Evolutionary conservation across 164 flowering plant genomes (phyloP), one percentile per base, ranked within the genome.

Genomic region (Platanus orientalis): DNA sequence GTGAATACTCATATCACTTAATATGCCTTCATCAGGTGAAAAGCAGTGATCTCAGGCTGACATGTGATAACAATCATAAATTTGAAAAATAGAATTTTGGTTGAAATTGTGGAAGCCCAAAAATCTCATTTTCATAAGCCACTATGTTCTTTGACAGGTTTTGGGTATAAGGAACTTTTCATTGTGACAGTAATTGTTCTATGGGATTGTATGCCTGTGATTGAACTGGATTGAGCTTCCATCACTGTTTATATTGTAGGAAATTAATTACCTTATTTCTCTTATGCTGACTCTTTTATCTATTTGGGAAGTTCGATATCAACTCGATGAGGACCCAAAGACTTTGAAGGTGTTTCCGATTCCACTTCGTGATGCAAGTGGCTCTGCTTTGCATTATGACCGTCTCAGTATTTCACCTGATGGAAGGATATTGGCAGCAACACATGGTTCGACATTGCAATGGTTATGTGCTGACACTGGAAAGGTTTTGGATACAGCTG

Each of bases 301-400:
- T 58, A 28, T 68, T 63, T 27, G 57, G 74, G 42, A 69, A 94
- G 99, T 94, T 78, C 94, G 99, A 24, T 94, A 91, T 75, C 99
- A 85, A 76, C 79, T 89, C 27, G 93, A 89, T 65, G 99, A 94
- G 83, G 99, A 94, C 63, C 97, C 99, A 47, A 94, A 91, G 74
- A 80, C 93, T 36, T 48, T 89, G 83, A 91, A 87, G 84, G 90
- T 84, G 73, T 88, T 91, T 60, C 93, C 88, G 11, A 91, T 94
- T 68, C 97, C 99, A 49, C 90, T 91, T 59, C 80, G 68, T 49
- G 96, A 85, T 74, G 70, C 88, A 48, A 80, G 25, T 40, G 99
- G 99, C 42, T 58, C 79, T 30, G 50, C 86, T 26, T 60, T 89
- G 82, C 82, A 79, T 34, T 94, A 94, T 81, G 97, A 94, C 74